A percentile compares a stretch with the other conserved stretches of the same genome.
Evolutionary conservation across 2,329 filamentous ascomycete genomes (phyloP).

Genomic region (Clathrospora elynae): DNA sequence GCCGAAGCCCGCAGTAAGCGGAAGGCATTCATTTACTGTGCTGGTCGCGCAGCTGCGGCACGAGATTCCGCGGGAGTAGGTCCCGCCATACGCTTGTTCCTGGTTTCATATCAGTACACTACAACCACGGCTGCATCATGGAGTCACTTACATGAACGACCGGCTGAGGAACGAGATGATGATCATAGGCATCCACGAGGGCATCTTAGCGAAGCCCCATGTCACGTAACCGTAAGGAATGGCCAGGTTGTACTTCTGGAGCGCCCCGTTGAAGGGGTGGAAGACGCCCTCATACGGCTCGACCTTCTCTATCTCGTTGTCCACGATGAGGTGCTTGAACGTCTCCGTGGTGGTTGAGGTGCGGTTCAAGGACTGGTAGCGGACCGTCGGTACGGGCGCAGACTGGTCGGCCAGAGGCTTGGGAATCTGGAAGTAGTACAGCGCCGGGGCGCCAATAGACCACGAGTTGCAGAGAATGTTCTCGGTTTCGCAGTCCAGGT

Average conservation of each 20-base stretch:
- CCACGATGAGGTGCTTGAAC: constrained; percentile 64
- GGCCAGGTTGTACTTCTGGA: constrained; percentile 66
- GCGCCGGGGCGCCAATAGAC: constrained; percentile 66
- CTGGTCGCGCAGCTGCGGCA: constrained; percentile 8
- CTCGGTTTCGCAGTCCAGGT: constrained; percentile 75
- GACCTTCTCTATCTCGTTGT: constrained; percentile 61
- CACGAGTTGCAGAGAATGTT: constrained; percentile 76
- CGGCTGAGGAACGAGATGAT: constrained; percentile 73
- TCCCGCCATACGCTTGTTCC: constrained; percentile 20
- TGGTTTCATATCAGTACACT: constrained; percentile 3
- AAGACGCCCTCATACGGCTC: constrained; percentile 67
- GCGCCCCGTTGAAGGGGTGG: constrained; percentile 74
- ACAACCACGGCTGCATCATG: constrained; percentile 7
- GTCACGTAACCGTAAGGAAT: constrained; percentile 70
- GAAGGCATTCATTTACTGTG: constrained; percentile 6
- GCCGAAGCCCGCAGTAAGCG: constrained; percentile 1
- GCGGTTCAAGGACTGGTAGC: constrained; percentile 69
- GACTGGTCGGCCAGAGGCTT: constrained; percentile 65
- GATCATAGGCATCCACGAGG: constrained; percentile 79
- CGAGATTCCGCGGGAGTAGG: constrained; percentile 9
- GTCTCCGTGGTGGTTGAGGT: constrained; percentile 69
- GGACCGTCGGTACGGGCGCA: constrained; percentile 67
- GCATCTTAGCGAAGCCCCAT: constrained; percentile 65
- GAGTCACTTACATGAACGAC: constrained; percentile 69
- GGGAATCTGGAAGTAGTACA: constrained; percentile 69